Evolutionary conservation across 768 basidiomycete genomes (phyloP).

Genomic region (Tulasnella sp.): DNA sequence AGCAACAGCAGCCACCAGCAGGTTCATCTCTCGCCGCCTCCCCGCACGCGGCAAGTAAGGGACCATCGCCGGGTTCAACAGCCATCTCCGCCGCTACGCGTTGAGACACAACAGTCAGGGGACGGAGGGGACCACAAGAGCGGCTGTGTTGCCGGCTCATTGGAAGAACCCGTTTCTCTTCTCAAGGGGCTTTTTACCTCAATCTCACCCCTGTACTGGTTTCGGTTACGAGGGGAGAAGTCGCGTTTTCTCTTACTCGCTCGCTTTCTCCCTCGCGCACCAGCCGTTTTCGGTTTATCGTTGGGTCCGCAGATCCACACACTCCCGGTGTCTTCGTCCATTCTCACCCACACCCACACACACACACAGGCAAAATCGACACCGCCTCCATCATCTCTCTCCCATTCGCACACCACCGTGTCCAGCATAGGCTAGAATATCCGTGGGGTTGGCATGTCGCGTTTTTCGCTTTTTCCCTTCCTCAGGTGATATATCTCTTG

Average conservation of each 20-base stretch:
- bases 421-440: not conserved
- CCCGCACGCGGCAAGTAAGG: not conserved
- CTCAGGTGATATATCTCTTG: not conserved
- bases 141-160: constrained; percentile 2
- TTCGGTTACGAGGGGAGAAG: not conserved
- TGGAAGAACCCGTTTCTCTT: not conserved
- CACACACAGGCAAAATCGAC: not conserved
- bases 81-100: constrained; percentile 10
- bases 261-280: not conserved
- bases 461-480: not conserved
- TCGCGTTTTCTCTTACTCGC: not conserved
- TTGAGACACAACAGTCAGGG: not conserved
- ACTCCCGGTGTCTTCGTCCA: not conserved
- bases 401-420: not conserved
- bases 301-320: not conserved
- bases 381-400: not conserved
- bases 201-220: not conserved
- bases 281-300: not conserved
- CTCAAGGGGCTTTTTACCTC: not conserved
- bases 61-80: not conserved
- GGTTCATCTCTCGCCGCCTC: not conserved
- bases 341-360: not conserved
- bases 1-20: not conserved
- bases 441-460: not conserved
- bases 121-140: too few species aligned